Conservation (phyloP, 106 monocot genomes). For the Dactylorhiza incarnata region DNA sequence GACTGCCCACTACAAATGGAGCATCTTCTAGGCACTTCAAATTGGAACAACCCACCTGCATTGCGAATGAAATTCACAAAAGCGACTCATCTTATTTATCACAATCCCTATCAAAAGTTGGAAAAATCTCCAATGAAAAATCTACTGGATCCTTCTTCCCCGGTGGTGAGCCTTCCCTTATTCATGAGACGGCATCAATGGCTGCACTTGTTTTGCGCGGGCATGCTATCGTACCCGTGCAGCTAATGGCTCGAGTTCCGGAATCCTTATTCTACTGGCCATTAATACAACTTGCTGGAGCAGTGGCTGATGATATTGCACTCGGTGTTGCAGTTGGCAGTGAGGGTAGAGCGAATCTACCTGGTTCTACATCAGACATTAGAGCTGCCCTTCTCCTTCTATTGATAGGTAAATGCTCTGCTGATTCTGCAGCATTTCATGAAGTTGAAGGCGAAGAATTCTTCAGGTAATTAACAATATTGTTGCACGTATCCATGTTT, state of each 20-base stretch:
- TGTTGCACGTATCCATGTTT: neutral
- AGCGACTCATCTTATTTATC: slow-evolving; percentile 6
- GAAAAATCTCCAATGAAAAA: slow-evolving; percentile 18
- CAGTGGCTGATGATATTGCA: slow-evolving; percentile 93
- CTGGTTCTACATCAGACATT: slow-evolving; percentile 90
- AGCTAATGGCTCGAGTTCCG: slow-evolving; percentile 74
- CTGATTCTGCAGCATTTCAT: slow-evolving; percentile 62
- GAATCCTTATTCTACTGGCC: slow-evolving; percentile 87
- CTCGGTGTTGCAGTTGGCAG: slow-evolving; percentile 94
- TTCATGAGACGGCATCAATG: slow-evolving; percentile 54
- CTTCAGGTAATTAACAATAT: slow-evolving; percentile 51
- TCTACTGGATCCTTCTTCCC: slow-evolving; percentile 9
- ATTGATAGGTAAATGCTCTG: slow-evolving; percentile 86
- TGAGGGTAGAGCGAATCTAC: slow-evolving; percentile 78
- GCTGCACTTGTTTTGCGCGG: slow-evolving; percentile 82
- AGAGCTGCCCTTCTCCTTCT: slow-evolving; percentile 83
- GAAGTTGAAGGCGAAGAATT: slow-evolving; percentile 98
- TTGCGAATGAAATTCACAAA: slow-evolving; percentile 18
- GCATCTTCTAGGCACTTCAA: slow-evolving; percentile 21
- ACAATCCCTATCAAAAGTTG: slow-evolving; percentile 3
- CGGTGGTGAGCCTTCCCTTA: neutral
- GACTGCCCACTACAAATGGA: slow-evolving; percentile 36
- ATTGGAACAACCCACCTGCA: slow-evolving; percentile 21
- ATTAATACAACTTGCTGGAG: slow-evolving; percentile 90
- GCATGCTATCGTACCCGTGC: slow-evolving; percentile 80